Evolutionary conservation across 2,329 filamentous ascomycete species (phyloP).

Genomic region (Neonectria coccinea): DNA sequence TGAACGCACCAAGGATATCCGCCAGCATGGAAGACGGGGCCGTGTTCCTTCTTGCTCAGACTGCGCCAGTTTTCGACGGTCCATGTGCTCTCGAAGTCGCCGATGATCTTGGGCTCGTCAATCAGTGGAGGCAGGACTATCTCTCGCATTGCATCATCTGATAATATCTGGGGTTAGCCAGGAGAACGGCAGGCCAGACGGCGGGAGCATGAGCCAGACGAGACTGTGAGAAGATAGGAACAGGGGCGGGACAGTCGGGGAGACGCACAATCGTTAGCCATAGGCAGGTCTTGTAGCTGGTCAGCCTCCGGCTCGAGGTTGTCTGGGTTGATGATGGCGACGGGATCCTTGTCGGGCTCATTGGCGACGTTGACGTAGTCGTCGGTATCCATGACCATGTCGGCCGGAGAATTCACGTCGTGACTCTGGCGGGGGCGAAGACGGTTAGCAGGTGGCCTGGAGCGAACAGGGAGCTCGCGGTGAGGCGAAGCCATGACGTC

Average conservation of each 20-base stretch:
- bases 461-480: constrained; percentile 36
- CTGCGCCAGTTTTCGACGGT: constrained; percentile 85
- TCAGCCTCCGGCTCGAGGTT: constrained; percentile 62
- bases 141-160: constrained; percentile 88
- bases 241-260: constrained; percentile 16
- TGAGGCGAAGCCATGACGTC: constrained; percentile 38
- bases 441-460: constrained; percentile 43
- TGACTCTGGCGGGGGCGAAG: constrained; percentile 56
- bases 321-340: constrained; percentile 68
- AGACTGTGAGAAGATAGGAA: constrained; percentile 12
- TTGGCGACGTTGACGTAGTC: constrained; percentile 65
- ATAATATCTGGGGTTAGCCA: constrained; percentile 37
- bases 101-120: constrained; percentile 83
- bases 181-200: constrained; percentile 11
- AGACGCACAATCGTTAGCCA: constrained; percentile 66
- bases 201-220: constrained; percentile 12
- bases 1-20: constrained; percentile 83
- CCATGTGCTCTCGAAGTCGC: constrained; percentile 85
- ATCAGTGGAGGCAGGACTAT: constrained; percentile 77
- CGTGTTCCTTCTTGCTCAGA: constrained; percentile 83
- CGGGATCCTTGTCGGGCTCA: constrained; percentile 62
- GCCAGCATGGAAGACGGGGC: constrained; percentile 86
- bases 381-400: constrained; percentile 67
- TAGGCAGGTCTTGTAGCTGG: constrained; percentile 59
- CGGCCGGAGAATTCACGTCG: constrained; percentile 67